phyloP scores from a whole-genome alignment of 352 stramenopile genomes.

The Phytophthora pisi region DNA sequence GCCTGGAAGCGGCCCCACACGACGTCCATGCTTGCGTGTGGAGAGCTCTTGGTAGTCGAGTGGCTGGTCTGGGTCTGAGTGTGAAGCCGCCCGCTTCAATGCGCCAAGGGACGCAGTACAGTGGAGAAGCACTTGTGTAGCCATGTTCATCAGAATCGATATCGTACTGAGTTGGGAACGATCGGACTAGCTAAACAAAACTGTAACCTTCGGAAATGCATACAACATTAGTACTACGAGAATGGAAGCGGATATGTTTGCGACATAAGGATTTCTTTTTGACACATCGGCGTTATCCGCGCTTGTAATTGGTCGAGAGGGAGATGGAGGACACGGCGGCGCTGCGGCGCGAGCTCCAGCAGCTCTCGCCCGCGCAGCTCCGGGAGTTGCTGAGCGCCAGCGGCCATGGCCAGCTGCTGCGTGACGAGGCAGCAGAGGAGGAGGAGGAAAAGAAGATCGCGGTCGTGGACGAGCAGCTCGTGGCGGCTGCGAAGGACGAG shows the following conservation, averaged over 20 bases:
- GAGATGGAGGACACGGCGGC: constrained; percentile 21
- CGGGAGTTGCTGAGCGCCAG: constrained; percentile 38
- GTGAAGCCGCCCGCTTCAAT: constrained; percentile 18
- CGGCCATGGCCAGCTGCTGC: constrained; percentile 36
- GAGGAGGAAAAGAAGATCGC: not conserved
- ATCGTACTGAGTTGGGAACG: no score
- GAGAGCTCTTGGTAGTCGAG: constrained; percentile 16
- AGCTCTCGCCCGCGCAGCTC: constrained; percentile 42
- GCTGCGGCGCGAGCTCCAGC: constrained; percentile 33
- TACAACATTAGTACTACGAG: no score
- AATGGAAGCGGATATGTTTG: not conserved
- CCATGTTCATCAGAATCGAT: not conserved
- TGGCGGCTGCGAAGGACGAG: constrained; percentile 42
- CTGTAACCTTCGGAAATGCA: no score
- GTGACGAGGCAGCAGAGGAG: not conserved
- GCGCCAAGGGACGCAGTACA: constrained; percentile 13
- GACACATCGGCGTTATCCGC: not conserved
- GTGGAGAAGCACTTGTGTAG: not conserved
- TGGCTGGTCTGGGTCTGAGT: constrained; percentile 9
- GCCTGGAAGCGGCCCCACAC: constrained; percentile 37
- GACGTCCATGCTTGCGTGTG: constrained; percentile 14
- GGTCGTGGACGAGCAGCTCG: constrained; percentile 40
- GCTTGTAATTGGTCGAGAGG: not conserved
- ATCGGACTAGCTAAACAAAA: no score
- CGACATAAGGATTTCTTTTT: not conserved